Base-by-base conservation (phyloP, 331 rosid genomes). In the Rosa hybrid region DNA sequence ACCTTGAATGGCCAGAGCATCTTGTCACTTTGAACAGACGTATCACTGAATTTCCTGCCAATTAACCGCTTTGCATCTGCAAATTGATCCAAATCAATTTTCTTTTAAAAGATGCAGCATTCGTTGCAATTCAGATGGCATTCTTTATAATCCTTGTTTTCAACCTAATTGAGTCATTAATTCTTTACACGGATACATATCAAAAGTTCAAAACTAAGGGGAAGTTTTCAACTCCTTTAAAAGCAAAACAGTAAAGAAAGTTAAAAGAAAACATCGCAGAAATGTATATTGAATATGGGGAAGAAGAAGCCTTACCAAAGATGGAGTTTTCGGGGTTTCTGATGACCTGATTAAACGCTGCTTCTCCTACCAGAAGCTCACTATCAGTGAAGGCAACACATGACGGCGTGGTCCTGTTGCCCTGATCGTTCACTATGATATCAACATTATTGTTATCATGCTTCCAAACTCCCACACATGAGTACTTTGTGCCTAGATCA, bases 1-100 rank as follows among this genome's bases (percentile, higher is more conserved):
- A 90, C 78, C 84, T 87, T 90, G 77, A 90, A 90, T 1, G 94
- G 94, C 94, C 94, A 88, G 50, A 83, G 68, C 62, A 87, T 90
- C 38, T 85, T 77, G 30, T 88, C 91, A 79, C 84, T 68, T 75
- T 87, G 91, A 48, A 90, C 88, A 13, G 90, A 70, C 6, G 91
- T 12, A 39, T 90, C 94, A 16, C 64, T 70, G 39, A 76, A 12
- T 79, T 91, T 87, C 72, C 93, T 84, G 16, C 93, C 93, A 77
- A 90, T 90, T 10, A 88, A 81, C 75, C 93, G 77, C 89, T 90
- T 90, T 0, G 93, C 89, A 84, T 88, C 93, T 90, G 84, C 68
- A 56, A 53, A 57, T 50, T 38, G 41, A 69, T 80, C 82, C 54
- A 4, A 11, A 50, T 16, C 6, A 51, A 18, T 51, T 4, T 51